Evolutionary conservation across 306 rosid genomes (phyloP), one percentile per base, ranked within the genome.

Genomic region (Fragaria nilgerrensis): DNA sequence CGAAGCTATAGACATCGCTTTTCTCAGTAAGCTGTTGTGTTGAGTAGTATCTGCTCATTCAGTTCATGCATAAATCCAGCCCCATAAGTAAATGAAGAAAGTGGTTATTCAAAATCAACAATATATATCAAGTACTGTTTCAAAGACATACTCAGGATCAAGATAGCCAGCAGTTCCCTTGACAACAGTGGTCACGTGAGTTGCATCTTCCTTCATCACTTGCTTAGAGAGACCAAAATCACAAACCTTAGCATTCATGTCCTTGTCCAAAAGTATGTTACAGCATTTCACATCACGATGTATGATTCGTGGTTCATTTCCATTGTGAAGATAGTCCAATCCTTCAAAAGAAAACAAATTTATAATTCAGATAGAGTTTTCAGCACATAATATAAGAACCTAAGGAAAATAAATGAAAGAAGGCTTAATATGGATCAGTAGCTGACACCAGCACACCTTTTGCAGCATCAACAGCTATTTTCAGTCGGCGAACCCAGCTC

Each of bases 111-210:
- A 36, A 23, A 61, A 75, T 47, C 37, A 68, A 12, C 25, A 44
- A 29, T n/a, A 47, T 27, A 44, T 25, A 41, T 29, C 17, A 20
- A 23, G 15, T 11, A 58, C 6, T 53, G 23, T 67, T 49, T 53
- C 2, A 5, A 72, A 56, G 80, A 68, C 90, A 15, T 94, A 94
- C 98, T 94, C 98, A 17, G 98, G 98, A 86, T 94, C 98, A 5
- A 94, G 90, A 84, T 94, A 94, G 17, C 98, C 97, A 50, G 93
- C 96, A 36, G 98, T 94, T 72, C 98, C 98, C 81, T 94, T 94
- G 72, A 94, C 98, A 65, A 92, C 83, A 7, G 98, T 94, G 72
- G 97, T 94, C 70, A 94, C 96, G 82, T 94, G 98, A 67, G 92
- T 90, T 80, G 98, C 98, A 76, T 89, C 93, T 70, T 89, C 80